Percentiles rank a stretch among this genome's conserved stretches.
Conservation (phyloP, 2,329 filamentous ascomycete genomes). For the Talaromyces verruculosus region DNA sequence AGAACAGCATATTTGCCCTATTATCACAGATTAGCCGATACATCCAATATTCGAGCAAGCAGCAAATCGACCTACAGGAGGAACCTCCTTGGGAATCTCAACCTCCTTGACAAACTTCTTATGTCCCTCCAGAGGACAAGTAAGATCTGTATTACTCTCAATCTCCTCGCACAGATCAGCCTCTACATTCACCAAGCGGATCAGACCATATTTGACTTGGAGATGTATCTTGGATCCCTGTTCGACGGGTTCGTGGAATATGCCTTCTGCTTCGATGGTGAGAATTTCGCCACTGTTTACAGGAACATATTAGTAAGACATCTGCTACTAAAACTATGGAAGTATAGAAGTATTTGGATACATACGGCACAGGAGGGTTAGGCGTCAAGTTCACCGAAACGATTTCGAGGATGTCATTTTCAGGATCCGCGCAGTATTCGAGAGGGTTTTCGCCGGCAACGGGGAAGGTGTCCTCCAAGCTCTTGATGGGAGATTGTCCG, state of each 20-base stretch:
- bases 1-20: constrained; percentile 87
- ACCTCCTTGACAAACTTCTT: constrained; percentile 76
- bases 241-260: constrained; percentile 69
- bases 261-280: constrained; percentile 74
- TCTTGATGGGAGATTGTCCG: constrained; percentile 52
- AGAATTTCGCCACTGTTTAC: constrained; percentile 69
- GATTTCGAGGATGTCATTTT: constrained; percentile 70
- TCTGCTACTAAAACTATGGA: not conserved
- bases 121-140: constrained; percentile 81
- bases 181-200: constrained; percentile 77
- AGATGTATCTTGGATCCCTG: constrained; percentile 79
- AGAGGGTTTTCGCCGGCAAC: constrained; percentile 87
- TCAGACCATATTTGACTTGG: constrained; percentile 90
- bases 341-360: constrained; percentile 26
- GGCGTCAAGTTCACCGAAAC: constrained; percentile 76
- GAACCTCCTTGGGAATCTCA: constrained; percentile 80
- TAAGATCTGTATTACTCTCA: constrained; percentile 74
- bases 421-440: constrained; percentile 70
- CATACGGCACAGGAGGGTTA: constrained; percentile 85
- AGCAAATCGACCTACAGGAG: constrained; percentile 63
- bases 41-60: not conserved
- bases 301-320: constrained; percentile 24
- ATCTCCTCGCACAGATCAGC: constrained; percentile 88
- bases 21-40: not conserved
- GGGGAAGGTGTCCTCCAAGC: constrained; percentile 56